A percentile compares a stretch with the other conserved stretches of the same genome.
phyloP scores from a whole-genome alignment of 1,284 basidiomycete genomes.

The Malassezia slooffiae region DNA sequence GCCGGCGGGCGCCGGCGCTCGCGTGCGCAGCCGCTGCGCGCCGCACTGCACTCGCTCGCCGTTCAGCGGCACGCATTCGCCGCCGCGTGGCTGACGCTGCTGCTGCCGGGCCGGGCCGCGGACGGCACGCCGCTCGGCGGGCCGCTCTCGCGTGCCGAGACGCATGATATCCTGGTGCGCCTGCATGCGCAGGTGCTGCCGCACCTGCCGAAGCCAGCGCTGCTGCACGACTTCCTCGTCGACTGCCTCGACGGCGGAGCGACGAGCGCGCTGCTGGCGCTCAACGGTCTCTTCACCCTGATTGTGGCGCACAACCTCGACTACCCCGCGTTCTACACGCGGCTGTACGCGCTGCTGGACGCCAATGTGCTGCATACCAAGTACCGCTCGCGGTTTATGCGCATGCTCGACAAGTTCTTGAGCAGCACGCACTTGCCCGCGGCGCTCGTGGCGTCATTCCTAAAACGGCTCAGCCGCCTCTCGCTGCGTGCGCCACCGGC shows the following conservation, averaged over 20 bases:
- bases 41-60: slow-evolving; percentile 56
- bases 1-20: slow-evolving; percentile 17
- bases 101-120: slow-evolving; percentile 50
- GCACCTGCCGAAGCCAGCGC: slow-evolving; percentile 59
- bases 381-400: slow-evolving; percentile 87
- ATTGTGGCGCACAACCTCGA: slow-evolving; percentile 91
- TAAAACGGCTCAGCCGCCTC: slow-evolving; percentile 77
- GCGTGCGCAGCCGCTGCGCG: slow-evolving; percentile 14
- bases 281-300: slow-evolving; percentile 82
- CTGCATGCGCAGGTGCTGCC: slow-evolving; percentile 77
- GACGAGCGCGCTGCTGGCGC: slow-evolving; percentile 72
- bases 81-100: slow-evolving; percentile 61
- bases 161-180: slow-evolving; percentile 60
- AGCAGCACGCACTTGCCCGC: slow-evolving; percentile 83
- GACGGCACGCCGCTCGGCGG: slow-evolving; percentile 45
- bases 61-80: slow-evolving; percentile 71
- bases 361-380: slow-evolving; percentile 74
- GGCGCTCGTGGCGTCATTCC: slow-evolving; percentile 78
- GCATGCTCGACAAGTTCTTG: slow-evolving; percentile 78
- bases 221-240: slow-evolving; percentile 90
- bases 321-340: slow-evolving; percentile 88
- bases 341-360: slow-evolving; percentile 73
- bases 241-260: slow-evolving; percentile 62
- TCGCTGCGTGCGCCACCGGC: slow-evolving; percentile 77
- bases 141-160: slow-evolving; percentile 49